Base-by-base conservation (phyloP, 1,139 yeast species). In the Magnusiomyces ingens region DNA sequence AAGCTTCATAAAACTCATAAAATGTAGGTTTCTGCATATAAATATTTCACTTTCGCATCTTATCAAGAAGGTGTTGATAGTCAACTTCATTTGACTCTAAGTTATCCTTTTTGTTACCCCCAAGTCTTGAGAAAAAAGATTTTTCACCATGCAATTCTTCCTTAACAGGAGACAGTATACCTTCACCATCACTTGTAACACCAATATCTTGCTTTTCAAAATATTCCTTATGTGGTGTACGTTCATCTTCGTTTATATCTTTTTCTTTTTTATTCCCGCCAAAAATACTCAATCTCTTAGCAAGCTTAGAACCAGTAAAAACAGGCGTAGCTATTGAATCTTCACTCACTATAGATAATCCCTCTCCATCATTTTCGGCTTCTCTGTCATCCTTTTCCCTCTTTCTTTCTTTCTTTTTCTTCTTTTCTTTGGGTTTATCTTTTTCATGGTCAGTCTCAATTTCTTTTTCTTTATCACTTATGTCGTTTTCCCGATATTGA, bases 281-380 rank as follows among this genome's bases (percentile, higher is more conserved):
- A 52, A 67, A 67, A 3, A 67, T 45, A 44, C 66, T 64, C 44
- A 67, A 58, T 15, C 67, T 58, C 6, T 70, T 58, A 2, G 66
- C 67, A 52, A 65, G 64, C 48, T 62, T 64, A 42, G 60, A 51
- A 1, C 59, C 55, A n/a, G 57, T 37, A 37, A 17, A 37, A n/a
- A 18, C 43, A 40, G 43, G 43, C 2, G 43, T 18, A 3, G 43
- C 10, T 12, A n/a, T 40, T 18, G 32, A 26, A 26, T 40, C 21
- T n/a, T 40, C 43, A 15, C 13, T 3, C 10, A 40, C n/a, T 15
- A 2, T 17, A 3, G 43, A 15, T 40, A 40, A 26, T 26, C 32
- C 21, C 10, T 40, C 21, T 3, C 43, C 43, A 40, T 40, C 43
- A 17, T 40, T 40, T 12, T 40, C 43, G 17, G 41, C 43, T 26